Percentiles rank a stretch among this genome's conserved stretches.
phyloP scores from a whole-genome alignment of 768 basidiomycete species.

The Melanogaster broomeanus region DNA sequence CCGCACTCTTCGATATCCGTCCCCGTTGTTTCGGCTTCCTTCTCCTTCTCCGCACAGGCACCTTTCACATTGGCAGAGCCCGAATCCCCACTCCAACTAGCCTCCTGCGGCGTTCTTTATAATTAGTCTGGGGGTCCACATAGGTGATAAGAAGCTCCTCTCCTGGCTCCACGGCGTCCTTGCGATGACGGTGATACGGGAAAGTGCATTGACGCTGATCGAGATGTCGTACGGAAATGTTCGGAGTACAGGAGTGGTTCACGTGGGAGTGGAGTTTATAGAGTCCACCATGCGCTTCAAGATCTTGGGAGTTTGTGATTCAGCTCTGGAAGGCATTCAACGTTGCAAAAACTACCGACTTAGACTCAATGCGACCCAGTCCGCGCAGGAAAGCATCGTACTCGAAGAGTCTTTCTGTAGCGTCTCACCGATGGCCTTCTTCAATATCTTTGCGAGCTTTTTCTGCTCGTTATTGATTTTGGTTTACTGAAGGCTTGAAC shows the following conservation, averaged over 20 bases:
- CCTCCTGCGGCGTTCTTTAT: slow-evolving; percentile 47
- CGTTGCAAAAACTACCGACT: slow-evolving; percentile 48
- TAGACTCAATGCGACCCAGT: slow-evolving; percentile 76
- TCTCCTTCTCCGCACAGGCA: slow-evolving; percentile 65
- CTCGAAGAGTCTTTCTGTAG: slow-evolving; percentile 64
- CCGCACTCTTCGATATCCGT: slow-evolving; percentile 20
- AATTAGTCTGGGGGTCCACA: slow-evolving; percentile 56
- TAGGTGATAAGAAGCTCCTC: slow-evolving; percentile 82
- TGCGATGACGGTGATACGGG: slow-evolving; percentile 77
- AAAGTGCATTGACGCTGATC: slow-evolving; percentile 67
- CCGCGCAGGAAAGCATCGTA: slow-evolving; percentile 76
- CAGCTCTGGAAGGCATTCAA: not conserved
- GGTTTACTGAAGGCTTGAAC: slow-evolving; percentile 67
- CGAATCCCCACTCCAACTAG: slow-evolving; percentile 79
- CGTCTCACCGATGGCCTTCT: slow-evolving; percentile 45
- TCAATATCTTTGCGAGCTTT: slow-evolving; percentile 58
- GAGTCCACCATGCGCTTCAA: slow-evolving; percentile 85
- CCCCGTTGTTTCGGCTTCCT: slow-evolving; percentile 20
- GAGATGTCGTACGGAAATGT: slow-evolving; percentile 75
- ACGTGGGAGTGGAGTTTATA: slow-evolving; percentile 86
- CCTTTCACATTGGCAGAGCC: slow-evolving; percentile 62
- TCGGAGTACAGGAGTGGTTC: slow-evolving; percentile 85
- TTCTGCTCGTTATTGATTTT: slow-evolving; percentile 50
- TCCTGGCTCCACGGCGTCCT: slow-evolving; percentile 61
- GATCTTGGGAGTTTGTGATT: slow-evolving; percentile 42